Conservation (phyloP, 345 rosid species). For the Pugionium cornutum region DNA sequence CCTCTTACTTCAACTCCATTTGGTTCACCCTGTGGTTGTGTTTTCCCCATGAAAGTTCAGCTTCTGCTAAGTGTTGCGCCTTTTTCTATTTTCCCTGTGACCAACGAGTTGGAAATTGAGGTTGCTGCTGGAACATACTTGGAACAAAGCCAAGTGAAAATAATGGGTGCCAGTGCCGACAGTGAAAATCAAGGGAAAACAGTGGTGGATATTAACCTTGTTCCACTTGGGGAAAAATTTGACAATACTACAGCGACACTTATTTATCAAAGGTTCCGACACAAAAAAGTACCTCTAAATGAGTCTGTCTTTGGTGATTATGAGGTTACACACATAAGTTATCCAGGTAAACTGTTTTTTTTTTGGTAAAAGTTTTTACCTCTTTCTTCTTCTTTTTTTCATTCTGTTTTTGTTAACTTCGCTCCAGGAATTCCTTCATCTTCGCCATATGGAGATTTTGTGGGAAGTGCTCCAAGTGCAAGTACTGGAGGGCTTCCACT, state of each 20-base stretch:
- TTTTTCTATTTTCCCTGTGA: constrained; percentile 78
- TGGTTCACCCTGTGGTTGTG: constrained; percentile 98
- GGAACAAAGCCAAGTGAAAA: constrained; percentile 95
- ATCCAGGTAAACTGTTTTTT: constrained; percentile 68
- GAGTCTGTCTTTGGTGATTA: constrained; percentile 77
- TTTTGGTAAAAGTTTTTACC: constrained; percentile 24
- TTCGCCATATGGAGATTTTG: constrained; percentile 56
- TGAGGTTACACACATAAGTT: constrained; percentile 67
- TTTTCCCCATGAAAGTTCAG: constrained; percentile 91
- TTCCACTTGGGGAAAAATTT: constrained; percentile 97
- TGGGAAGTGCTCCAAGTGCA: constrained; percentile 68
- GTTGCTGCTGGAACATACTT: constrained; percentile 88
- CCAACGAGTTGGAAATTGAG: constrained; percentile 91
- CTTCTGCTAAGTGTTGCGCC: constrained; percentile 85
- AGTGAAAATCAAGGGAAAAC: constrained; percentile 87
- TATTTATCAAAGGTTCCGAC: constrained; percentile 75
- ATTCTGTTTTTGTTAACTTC: constrained; percentile 25
- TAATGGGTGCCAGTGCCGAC: constrained; percentile 98
- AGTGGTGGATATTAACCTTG: constrained; percentile 81
- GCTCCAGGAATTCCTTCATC: constrained; percentile 83
- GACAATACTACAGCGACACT: constrained; percentile 92
- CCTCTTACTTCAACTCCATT: constrained; percentile 88
- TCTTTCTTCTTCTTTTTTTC: constrained; percentile 7
- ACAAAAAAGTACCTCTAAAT: constrained; percentile 75
- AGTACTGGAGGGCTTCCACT: constrained; percentile 72